Conservation (phyloP, 352 stramenopile genomes). For the Globisporangium heterothallicum region DNA sequence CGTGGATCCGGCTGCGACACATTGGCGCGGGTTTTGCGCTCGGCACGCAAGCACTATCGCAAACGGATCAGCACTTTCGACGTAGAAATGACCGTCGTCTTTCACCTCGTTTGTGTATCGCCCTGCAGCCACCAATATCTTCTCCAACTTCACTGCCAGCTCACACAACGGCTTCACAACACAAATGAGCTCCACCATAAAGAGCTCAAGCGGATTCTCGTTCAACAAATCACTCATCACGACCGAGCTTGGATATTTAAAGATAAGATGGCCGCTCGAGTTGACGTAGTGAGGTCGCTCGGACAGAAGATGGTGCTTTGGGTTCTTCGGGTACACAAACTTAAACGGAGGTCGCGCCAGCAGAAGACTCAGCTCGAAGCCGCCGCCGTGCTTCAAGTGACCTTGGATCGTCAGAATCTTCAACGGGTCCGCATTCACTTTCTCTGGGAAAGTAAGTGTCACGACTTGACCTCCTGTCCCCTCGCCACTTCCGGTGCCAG, state of each 20-base stretch:
- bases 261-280: slow-evolving; percentile 65
- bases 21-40: slow-evolving; percentile 64
- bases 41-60: slow-evolving; percentile 70
- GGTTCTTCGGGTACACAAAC: slow-evolving; percentile 59
- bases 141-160: slow-evolving; percentile 75
- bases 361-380: slow-evolving; percentile 76
- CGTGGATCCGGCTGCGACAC: slow-evolving; percentile 63
- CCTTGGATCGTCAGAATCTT: slow-evolving; percentile 76
- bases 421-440: slow-evolving; percentile 77
- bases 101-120: slow-evolving; percentile 76
- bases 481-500: slow-evolving; percentile 35
- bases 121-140: slow-evolving; percentile 49
- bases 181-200: slow-evolving; percentile 86
- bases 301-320: slow-evolving; percentile 50
- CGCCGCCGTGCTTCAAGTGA: slow-evolving; percentile 68
- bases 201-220: slow-evolving; percentile 81
- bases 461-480: slow-evolving; percentile 81
- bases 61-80: slow-evolving; percentile 82
- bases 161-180: slow-evolving; percentile 83
- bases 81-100: slow-evolving; percentile 73
- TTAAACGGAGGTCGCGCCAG: slow-evolving; percentile 55
- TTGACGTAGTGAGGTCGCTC: slow-evolving; percentile 76
- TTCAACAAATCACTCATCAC: slow-evolving; percentile 65
- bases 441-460: slow-evolving; percentile 81
- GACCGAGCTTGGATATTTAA: slow-evolving; percentile 69